Percentiles rank a stretch among this genome's conserved stretches.
These are phyloP conservation scores for Gossypium davidsonii DNA, from an alignment of 441 rosid species.

Conservation along the genomic window DNA sequence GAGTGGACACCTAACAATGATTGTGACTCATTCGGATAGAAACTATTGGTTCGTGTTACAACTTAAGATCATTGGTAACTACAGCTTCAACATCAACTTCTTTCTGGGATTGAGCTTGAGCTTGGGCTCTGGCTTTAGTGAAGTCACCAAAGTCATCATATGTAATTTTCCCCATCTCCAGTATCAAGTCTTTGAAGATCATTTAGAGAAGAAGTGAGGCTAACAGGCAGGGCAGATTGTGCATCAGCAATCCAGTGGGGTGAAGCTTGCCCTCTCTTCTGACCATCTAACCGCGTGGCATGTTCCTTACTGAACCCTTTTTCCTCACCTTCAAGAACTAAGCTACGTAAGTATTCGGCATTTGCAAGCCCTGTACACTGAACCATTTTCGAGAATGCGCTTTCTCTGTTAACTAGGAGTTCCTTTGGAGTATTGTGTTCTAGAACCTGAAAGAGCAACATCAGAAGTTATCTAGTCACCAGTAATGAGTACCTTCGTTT, in stretches of 20 bases:
- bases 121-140: no score
- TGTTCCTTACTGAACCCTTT: constrained; percentile 21
- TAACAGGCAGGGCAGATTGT: constrained; percentile 31
- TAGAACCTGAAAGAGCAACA: constrained; percentile 32
- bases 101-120: no score
- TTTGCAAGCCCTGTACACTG: constrained; percentile 57
- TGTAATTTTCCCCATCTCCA: constrained; percentile 12
- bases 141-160: no score
- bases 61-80: no score
- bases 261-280: constrained; percentile 40
- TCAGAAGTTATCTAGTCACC: background rate
- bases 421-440: constrained; percentile 48
- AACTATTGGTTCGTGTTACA: no score
- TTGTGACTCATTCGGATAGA: no score
- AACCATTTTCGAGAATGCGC: constrained; percentile 56
- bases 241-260: constrained; percentile 52
- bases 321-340: constrained; percentile 31
- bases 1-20: no score
- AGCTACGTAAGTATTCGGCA: constrained; percentile 42
- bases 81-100: no score
- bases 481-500: background rate
- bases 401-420: constrained; percentile 42
- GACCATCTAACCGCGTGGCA: constrained; percentile 17
- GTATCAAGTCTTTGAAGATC: constrained; percentile 44
- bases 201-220: constrained; percentile 41